Evolutionary conservation across 192 early-diverging fungal species (phyloP).

Genomic region (Geosiphon pyriformis): DNA sequence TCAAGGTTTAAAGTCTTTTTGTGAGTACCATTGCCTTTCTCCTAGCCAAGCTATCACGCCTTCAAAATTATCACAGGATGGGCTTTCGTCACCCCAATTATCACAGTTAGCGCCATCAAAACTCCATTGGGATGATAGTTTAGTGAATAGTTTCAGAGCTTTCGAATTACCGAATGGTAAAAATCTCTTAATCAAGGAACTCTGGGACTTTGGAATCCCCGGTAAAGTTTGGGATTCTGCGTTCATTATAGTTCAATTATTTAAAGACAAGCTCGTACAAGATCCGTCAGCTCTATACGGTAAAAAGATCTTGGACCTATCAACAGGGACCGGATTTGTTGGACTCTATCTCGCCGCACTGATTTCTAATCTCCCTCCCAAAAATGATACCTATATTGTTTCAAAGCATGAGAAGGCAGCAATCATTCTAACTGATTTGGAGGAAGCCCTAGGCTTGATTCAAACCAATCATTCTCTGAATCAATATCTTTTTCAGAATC

Average conservation of each 20-base stretch:
- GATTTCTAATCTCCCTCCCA: neutral
- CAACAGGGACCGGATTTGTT: constrained; percentile 21
- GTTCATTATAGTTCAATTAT: constrained; percentile 13
- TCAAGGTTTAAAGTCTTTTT: neutral
- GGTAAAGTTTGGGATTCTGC: constrained; percentile 26
- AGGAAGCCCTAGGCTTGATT: constrained; percentile 8
- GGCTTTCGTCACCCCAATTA: neutral
- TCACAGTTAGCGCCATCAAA: neutral
- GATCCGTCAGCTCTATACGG: neutral
- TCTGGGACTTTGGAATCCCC: constrained; percentile 22
- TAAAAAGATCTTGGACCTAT: constrained; percentile 21
- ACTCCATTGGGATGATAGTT: constrained; percentile 13
- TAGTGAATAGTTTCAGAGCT: constrained; percentile 16
- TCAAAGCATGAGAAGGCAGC: neutral
- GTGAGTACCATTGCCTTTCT: constrained; percentile 1
- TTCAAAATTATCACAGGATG: neutral
- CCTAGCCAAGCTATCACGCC: neutral
- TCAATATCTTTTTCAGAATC: neutral
- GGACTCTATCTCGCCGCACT: constrained; percentile 17
- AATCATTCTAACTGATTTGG: constrained; percentile 16
- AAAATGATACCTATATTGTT: neutral
- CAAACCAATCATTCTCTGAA: constrained; percentile 3
- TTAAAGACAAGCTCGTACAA: constrained; percentile 1
- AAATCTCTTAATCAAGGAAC: constrained; percentile 19
- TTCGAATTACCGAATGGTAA: constrained; percentile 14